Conservation (phyloP, 1,284 basidiomycete genomes). For the Papiliotrema terrestris region DNA sequence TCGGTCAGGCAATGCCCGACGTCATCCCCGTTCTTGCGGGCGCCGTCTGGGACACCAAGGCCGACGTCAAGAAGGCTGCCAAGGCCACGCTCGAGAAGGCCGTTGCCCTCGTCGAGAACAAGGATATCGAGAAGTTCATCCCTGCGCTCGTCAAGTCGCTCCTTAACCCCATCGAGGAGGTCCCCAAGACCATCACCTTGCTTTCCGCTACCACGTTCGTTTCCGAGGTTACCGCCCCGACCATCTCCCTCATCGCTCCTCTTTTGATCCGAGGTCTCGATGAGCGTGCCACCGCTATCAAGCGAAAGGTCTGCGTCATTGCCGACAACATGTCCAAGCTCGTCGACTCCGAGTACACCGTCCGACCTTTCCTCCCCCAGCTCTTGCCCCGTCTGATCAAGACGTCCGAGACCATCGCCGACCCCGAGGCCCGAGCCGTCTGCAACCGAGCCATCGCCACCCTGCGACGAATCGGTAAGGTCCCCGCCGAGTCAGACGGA, state of each 20-base stretch:
- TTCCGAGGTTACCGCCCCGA: constrained; percentile 98
- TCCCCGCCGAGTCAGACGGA: constrained; percentile 75
- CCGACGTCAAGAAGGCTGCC: constrained; percentile 98
- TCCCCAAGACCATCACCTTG: constrained; percentile 90
- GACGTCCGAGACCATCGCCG: constrained; percentile 85
- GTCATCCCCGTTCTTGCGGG: constrained; percentile 94
- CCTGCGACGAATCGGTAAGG: constrained; percentile 86
- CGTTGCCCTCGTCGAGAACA: constrained; percentile 93
- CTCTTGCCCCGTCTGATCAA: constrained; percentile 92
- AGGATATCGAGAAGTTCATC: constrained; percentile 88
- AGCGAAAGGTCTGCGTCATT: constrained; percentile 96
- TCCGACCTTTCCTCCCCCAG: constrained; percentile 94
- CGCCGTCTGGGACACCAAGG: constrained; percentile 99
- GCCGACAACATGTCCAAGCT: constrained; percentile 99
- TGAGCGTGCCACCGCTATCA: constrained; percentile 91
- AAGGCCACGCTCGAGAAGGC: constrained; percentile 91
- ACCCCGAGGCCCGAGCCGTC: constrained; percentile 90
- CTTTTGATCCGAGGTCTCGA: constrained; percentile 91
- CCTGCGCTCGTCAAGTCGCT: constrained; percentile 95
- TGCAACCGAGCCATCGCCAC: constrained; percentile 85
- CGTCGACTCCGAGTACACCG: constrained; percentile 90
- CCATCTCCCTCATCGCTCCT: constrained; percentile 98
- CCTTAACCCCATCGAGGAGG: constrained; percentile 99
- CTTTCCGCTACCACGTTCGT: constrained; percentile 99
- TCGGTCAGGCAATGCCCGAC: constrained; percentile 87